Evolutionary conservation across 2,329 filamentous ascomycete species (phyloP).

Genomic region (Septoria linicola): DNA sequence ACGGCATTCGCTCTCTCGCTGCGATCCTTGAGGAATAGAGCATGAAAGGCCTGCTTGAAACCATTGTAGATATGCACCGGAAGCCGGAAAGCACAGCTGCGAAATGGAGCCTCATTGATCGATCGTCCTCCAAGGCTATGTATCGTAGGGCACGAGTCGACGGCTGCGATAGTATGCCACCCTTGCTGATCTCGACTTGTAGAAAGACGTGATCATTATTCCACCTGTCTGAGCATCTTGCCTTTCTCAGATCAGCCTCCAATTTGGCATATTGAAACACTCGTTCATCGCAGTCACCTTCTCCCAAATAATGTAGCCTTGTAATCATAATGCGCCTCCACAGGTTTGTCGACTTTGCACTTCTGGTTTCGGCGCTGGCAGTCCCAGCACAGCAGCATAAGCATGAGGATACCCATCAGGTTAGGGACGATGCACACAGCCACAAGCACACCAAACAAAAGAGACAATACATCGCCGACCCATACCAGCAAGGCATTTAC

Average conservation of each 20-base stretch:
- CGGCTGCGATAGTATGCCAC: neutral
- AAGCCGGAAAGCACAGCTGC: neutral
- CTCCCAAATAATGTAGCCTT: too few species aligned
- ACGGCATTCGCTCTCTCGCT: neutral
- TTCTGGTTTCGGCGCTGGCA: conserved; percentile 7
- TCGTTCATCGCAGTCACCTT: neutral
- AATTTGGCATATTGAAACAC: neutral
- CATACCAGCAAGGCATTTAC: conserved; percentile 17
- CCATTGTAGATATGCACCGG: neutral
- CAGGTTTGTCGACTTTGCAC: conserved; percentile 8
- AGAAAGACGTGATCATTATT: neutral
- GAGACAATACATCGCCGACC: conserved; percentile 5
- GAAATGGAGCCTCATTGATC: conserved; percentile 2
- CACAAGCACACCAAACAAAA: conserved; percentile 8
- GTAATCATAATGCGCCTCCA: conserved; percentile 6
- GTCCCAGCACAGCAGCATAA: conserved; percentile 8
- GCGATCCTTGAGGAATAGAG: neutral
- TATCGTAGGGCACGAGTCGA: neutral
- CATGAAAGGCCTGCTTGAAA: neutral
- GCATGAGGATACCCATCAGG: neutral
- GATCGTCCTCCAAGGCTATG: neutral
- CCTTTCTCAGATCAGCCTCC: too few species aligned
- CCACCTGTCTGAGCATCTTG: neutral
- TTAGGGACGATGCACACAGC: neutral
- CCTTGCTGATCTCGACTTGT: neutral